Evolutionary conservation across 495 filamentous ascomycete genomes (phyloP), one percentile per base, ranked within the genome.

Genomic region (Trichoderma asperelloides): DNA sequence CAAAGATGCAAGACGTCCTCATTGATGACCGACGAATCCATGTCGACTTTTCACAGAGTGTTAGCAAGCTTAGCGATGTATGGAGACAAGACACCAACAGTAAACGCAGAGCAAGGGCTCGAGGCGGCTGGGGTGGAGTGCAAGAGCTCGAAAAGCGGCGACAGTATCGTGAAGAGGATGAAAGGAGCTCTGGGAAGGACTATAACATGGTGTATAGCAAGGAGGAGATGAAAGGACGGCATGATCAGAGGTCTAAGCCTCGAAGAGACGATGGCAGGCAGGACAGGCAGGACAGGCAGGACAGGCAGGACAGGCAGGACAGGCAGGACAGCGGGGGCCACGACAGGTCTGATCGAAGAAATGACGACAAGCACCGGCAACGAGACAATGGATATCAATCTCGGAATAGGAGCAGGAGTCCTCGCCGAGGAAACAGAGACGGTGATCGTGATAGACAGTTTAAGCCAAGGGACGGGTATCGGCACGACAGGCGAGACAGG

Each of bases 21-120:
- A 98, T 98, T 73, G 95, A 98, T 70, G 95, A 98, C 73, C 93
- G 97, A 68, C 90, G 95, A 43, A 98, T 98, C 66, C 95, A 98
- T 75, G 96, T 98, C 63, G 95, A 98, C 75, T 98, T 98, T 79
- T 96, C 93, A 39, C 95, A 98, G 76, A 96, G 92, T 75, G 95
- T 95, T 74, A 93, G 90, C 41, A 91, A 91, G 74, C 74, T 98
- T 27, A 91, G 91, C n/a, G 91, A 96, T 65, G 87, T 86, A 25
- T 98, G 95, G 95, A 85, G 96, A 65, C 89, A 83, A 67, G 86
- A 89, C 43, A 96, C 92, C n/a, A 95, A 96, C 73, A 81, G 83
- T 15, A 97, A 96, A 79, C 84, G 95, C 39, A 84, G 69, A 81
- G 80, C 65, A 81, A 84, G 66, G 82, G 79, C 12, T 71, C 89